Conservation (phyloP, 2,329 filamentous ascomycete species). For the Lasiodiplodia gonubiensis region DNA sequence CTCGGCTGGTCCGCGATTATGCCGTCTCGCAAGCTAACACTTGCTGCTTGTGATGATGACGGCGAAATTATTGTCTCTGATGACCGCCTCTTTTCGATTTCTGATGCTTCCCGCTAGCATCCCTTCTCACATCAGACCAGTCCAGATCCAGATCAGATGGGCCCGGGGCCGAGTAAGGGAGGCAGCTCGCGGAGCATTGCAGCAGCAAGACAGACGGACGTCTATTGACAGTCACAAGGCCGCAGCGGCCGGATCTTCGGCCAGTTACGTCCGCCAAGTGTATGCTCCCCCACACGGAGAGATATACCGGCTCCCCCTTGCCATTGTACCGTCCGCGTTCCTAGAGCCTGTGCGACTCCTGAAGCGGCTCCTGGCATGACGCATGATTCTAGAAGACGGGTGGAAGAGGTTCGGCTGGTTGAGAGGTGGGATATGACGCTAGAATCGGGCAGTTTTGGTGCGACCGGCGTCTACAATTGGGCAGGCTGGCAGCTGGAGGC, state of each 20-base stretch:
- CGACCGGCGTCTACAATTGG: conserved; percentile 17
- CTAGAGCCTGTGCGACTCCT: not conserved
- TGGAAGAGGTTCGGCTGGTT: conserved; percentile 15
- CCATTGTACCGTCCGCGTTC: not conserved
- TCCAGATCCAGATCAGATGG: conserved; percentile 20
- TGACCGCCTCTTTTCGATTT: conserved; percentile 18
- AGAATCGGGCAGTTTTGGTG: conserved; percentile 12
- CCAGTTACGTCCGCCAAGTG: not conserved
- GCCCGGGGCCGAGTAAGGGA: conserved; percentile 9
- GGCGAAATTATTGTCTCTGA: conserved; percentile 10
- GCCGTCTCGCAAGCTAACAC: not conserved
- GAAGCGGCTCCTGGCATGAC: conserved; percentile 15
- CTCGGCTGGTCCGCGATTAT: not conserved
- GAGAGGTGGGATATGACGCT: not conserved
- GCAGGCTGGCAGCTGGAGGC: conserved; percentile 9
- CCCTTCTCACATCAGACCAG: conserved; percentile 22
- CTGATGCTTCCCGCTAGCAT: conserved; percentile 12
- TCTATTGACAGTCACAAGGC: conserved; percentile 3
- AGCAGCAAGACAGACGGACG: not conserved
- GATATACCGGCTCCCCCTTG: not conserved
- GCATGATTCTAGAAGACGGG: conserved; percentile 22
- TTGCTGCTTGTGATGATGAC: conserved; percentile 2
- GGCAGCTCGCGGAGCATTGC: not conserved
- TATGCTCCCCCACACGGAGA: not conserved
- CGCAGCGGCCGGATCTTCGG: not conserved